phyloP scores from a whole-genome alignment of 2,329 filamentous ascomycete species.

The Trichophyton simii region DNA sequence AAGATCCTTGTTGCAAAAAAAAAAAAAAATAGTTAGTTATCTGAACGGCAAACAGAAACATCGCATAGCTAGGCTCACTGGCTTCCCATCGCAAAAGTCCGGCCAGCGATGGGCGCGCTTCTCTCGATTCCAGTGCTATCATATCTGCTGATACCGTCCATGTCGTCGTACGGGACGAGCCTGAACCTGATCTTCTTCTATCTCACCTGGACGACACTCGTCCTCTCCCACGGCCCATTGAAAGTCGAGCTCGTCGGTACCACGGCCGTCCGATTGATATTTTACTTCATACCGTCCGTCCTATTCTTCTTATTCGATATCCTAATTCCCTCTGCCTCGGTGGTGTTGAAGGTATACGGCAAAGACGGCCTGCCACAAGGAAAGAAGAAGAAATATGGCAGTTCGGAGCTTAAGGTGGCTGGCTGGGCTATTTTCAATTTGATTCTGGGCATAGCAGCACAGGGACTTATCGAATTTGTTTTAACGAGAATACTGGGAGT shows the following conservation, averaged over 20 bases:
- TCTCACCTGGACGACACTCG: slow-evolving; percentile 75
- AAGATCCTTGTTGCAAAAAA: neutral
- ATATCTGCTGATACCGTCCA: slow-evolving; percentile 49
- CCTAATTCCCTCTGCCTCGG: slow-evolving; percentile 54
- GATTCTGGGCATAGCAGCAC: slow-evolving; percentile 40
- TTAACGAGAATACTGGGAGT: slow-evolving; percentile 42
- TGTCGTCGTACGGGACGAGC: slow-evolving; percentile 61
- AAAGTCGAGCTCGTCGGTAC: slow-evolving; percentile 63
- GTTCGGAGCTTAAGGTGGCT: slow-evolving; percentile 38
- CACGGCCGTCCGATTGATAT: slow-evolving; percentile 51
- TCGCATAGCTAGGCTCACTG: neutral
- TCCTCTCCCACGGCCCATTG: slow-evolving; percentile 62
- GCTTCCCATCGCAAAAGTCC: neutral
- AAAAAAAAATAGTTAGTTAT: neutral
- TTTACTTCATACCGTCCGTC: slow-evolving; percentile 62
- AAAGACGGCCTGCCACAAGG: slow-evolving; percentile 36
- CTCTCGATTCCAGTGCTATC: slow-evolving; percentile 61
- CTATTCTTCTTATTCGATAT: slow-evolving; percentile 63
- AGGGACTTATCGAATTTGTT: slow-evolving; percentile 43
- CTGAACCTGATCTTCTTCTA: slow-evolving; percentile 83
- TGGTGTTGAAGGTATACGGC: slow-evolving; percentile 56
- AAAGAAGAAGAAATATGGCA: slow-evolving; percentile 28
- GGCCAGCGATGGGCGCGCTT: slow-evolving; percentile 46
- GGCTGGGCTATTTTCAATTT: slow-evolving; percentile 46
- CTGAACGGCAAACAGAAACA: neutral